Conservation (phyloP, 1,139 yeast genomes). For the Yamadazyma conglobata region DNA sequence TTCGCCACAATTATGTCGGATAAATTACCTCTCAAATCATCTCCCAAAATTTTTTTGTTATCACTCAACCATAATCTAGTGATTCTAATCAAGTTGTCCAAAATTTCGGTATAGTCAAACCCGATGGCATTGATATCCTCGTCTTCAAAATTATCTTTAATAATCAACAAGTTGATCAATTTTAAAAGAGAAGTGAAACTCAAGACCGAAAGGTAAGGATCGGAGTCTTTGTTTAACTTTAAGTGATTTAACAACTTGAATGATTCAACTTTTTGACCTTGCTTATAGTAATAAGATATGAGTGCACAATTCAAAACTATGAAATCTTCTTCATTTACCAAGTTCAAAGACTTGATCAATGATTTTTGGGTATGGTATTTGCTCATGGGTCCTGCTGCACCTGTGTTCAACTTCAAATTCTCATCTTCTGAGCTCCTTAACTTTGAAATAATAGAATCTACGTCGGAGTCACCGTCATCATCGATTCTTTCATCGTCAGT, state of each 20-base stretch:
- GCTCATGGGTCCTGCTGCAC: background rate
- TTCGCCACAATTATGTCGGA: conserved; percentile 31
- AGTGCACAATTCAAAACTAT: conserved; percentile 29
- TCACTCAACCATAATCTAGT: conserved; percentile 34
- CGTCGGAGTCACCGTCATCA: conserved; percentile 17
- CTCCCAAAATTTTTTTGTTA: conserved; percentile 20
- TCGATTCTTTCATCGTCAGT: conserved; percentile 28
- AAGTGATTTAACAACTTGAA: conserved; percentile 26
- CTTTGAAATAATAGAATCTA: too few relatives aligned
- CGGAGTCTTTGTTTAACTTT: conserved; percentile 14
- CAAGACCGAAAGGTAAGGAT: conserved; percentile 22
- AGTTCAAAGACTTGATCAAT: conserved; percentile 30
- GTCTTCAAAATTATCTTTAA: conserved; percentile 13
- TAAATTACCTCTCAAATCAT: conserved; percentile 25
- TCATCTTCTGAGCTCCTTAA: conserved; percentile 10
- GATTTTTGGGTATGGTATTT: conserved; percentile 2
- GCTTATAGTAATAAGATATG: conserved; percentile 22
- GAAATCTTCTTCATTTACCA: conserved; percentile 35
- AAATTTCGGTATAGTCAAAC: conserved; percentile 21
- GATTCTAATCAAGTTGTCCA: conserved; percentile 29
- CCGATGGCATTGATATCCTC: conserved; percentile 4
- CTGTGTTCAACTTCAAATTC: conserved; percentile 16
- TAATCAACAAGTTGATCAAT: conserved; percentile 23
- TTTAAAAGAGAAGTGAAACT: conserved; percentile 34
- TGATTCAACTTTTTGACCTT: conserved; percentile 18